Base-by-base conservation (phyloP, 345 rosid genomes). In the Camelina hispida region DNA sequence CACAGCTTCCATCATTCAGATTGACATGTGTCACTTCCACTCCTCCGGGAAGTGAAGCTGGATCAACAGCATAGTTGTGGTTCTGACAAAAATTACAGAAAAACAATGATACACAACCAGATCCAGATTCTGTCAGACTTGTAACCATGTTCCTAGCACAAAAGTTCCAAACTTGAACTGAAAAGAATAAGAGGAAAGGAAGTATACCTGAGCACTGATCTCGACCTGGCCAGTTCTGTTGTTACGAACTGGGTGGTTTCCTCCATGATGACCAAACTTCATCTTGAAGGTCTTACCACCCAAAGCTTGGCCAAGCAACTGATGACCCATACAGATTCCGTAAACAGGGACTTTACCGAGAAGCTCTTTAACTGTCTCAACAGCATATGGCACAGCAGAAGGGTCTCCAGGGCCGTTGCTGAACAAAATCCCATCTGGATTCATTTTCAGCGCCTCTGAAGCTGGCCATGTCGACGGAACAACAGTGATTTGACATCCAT, bases 251-350 rank as follows among this genome's bases (percentile, higher is more conserved):
- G 98, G 98, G 79, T 92, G 99, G 71, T 95, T 95, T 35, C 97
- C 97, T 77, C 98, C 97, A 80, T 92, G 99, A 83, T 92, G 99
- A 35, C 96, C 97, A 79, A 95, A 95, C 84, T 95, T 95, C 98
- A 95, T 92, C 79, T 95, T 95, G 69, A 86, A 95, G 63, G 98
- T 95, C 70, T 88, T 90, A 72, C 98, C 96, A 52, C 99, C 97
- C 80, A 95, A 81, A 69, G 97, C 99, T 85, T 90, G 98, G 47
- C 98, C 98, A 12, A 95, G 89, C 72, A 95, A 81, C 75, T 95
- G 99, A 79, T 95, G 98, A 51, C 97, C 99, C 99, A 95, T 95
- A 82, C 98, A 91, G 80, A 96, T 96, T 65, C 98, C 99, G 50
- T 89, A 96, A 65, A 96, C 97, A 44, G 98, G 93, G 63, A 85